These are phyloP conservation scores for Didymella pomorum DNA, from an alignment of 2,329 filamentous ascomycete genomes.

Conservation along the genomic window DNA sequence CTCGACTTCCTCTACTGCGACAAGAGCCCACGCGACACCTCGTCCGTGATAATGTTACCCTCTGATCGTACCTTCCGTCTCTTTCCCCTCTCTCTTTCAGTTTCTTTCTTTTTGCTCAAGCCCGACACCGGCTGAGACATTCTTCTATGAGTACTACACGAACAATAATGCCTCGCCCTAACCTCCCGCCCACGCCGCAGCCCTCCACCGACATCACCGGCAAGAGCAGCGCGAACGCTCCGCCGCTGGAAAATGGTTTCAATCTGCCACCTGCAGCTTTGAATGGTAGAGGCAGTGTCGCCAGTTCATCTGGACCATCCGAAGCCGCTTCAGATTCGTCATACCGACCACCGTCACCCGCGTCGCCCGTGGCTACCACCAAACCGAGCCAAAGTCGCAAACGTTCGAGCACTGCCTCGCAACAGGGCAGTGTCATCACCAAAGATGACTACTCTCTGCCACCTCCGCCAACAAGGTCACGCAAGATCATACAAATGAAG, in stretches of 20 bases:
- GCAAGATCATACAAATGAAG: slow-evolving; percentile 99
- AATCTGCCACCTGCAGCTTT: slow-evolving; percentile 80
- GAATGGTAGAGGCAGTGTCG: slow-evolving; percentile 54
- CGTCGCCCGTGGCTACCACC: slow-evolving; percentile 44
- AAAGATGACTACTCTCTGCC: slow-evolving; percentile 80
- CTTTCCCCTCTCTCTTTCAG: slow-evolving; percentile 22
- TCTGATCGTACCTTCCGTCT: slow-evolving; percentile 17
- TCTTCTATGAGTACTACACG: slow-evolving; percentile 29
- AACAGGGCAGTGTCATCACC: slow-evolving; percentile 49
- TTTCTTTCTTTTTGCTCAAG: slow-evolving; percentile 10
- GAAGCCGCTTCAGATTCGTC: slow-evolving; percentile 61
- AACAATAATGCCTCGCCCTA: slow-evolving; percentile 67
- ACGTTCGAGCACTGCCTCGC: slow-evolving; percentile 39
- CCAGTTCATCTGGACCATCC: slow-evolving; percentile 57
- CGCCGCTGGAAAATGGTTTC: slow-evolving; percentile 72
- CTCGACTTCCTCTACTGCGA: slow-evolving; percentile 31
- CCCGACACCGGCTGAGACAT: slow-evolving; percentile 19
- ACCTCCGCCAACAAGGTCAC: slow-evolving; percentile 87
- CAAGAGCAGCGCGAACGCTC: slow-evolving; percentile 70
- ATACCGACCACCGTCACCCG: slow-evolving; percentile 58
- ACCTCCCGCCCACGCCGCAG: slow-evolving; percentile 76
- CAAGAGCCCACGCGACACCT: slow-evolving; percentile 44
- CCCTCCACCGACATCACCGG: slow-evolving; percentile 82
- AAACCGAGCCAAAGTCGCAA: slow-evolving; percentile 44
- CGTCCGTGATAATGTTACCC: slow-evolving; percentile 32